Percentiles rank a stretch among this genome's conserved stretches.
Conservation (phyloP, 257 asterid species). For the Striga asiatica region DNA sequence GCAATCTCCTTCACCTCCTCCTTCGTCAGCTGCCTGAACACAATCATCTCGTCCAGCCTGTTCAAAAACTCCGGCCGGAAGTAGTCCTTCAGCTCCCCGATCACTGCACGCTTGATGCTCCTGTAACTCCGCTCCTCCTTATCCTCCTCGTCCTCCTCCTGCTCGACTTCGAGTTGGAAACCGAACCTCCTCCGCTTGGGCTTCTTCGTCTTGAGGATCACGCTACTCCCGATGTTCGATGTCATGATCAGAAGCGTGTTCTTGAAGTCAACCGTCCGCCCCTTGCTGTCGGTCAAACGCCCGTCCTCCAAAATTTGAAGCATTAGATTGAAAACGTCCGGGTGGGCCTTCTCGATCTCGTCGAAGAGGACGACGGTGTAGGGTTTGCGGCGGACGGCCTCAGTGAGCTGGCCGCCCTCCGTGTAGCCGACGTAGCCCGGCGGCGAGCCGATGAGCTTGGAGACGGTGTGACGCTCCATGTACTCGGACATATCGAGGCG, state of each 20-base stretch:
- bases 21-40: slow-evolving; percentile 49
- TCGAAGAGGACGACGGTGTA: slow-evolving; percentile 53
- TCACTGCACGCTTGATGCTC: slow-evolving; percentile 36
- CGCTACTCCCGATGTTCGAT: slow-evolving; percentile 48
- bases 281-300: slow-evolving; percentile 60
- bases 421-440: slow-evolving; percentile 68
- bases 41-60: slow-evolving; percentile 53
- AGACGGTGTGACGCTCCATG: slow-evolving; percentile 65
- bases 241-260: slow-evolving; percentile 62
- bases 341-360: slow-evolving; percentile 64
- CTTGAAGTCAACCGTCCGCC: slow-evolving; percentile 57
- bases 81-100: slow-evolving; percentile 39
- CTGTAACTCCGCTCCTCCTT: slow-evolving; percentile 46
- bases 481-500: slow-evolving; percentile 73
- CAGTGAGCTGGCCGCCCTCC: slow-evolving; percentile 60
- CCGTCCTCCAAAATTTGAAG: slow-evolving; percentile 71
- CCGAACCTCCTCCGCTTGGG: slow-evolving; percentile 36
- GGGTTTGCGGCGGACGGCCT: slow-evolving; percentile 52
- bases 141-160: slow-evolving; percentile 37
- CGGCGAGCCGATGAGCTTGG: slow-evolving; percentile 62
- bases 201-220: slow-evolving; percentile 45
- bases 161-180: slow-evolving; percentile 37
- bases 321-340: slow-evolving; percentile 54
- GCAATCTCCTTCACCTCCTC: slow-evolving; percentile 55
- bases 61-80: slow-evolving; percentile 65